Conservation (phyloP, 2,329 filamentous ascomycete genomes). For the Ascocoryne sarcoides region DNA sequence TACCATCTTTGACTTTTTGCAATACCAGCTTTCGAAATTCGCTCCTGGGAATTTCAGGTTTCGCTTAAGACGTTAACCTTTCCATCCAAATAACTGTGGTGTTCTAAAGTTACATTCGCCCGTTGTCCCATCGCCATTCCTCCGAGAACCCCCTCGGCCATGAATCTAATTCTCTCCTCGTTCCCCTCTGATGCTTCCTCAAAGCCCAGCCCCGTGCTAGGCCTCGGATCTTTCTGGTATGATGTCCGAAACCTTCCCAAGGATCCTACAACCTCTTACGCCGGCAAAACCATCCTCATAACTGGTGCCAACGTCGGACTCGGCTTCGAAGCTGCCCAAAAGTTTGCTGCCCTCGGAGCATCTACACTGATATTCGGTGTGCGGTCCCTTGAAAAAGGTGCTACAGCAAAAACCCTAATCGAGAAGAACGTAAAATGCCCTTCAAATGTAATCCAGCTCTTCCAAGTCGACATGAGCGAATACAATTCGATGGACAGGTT, state of each 20-base stretch:
- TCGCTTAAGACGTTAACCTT: too few relatives aligned
- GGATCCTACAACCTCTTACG: constrained; percentile 4
- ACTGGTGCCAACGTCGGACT: constrained; percentile 37
- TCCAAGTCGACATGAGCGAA: constrained; percentile 3
- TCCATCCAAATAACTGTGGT: too few relatives aligned
- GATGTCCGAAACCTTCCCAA: constrained; percentile 5
- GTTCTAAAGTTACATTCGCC: too few relatives aligned
- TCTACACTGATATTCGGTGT: constrained; percentile 33
- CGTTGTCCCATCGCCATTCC: too few relatives aligned
- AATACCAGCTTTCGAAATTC: too few relatives aligned
- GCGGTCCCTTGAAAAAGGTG: constrained; percentile 29
- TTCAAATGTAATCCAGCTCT: constrained; percentile 26
- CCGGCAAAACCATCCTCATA: constrained; percentile 19
- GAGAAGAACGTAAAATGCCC: constrained; percentile 3
- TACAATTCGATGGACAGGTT: constrained; percentile 4
- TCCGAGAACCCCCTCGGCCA: background rate
- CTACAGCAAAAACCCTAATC: constrained; percentile 24
- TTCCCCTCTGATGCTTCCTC: too few relatives aligned
- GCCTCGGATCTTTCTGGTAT: too few relatives aligned
- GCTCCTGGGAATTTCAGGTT: too few relatives aligned
- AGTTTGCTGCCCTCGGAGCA: constrained; percentile 29
- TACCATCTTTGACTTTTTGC: too few relatives aligned
- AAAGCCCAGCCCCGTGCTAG: too few relatives aligned
- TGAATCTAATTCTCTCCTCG: background rate
- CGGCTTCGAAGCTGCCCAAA: constrained; percentile 31